phyloP scores from a whole-genome alignment of 1,284 basidiomycete species.

The Cryptococcus sp. region DNA sequence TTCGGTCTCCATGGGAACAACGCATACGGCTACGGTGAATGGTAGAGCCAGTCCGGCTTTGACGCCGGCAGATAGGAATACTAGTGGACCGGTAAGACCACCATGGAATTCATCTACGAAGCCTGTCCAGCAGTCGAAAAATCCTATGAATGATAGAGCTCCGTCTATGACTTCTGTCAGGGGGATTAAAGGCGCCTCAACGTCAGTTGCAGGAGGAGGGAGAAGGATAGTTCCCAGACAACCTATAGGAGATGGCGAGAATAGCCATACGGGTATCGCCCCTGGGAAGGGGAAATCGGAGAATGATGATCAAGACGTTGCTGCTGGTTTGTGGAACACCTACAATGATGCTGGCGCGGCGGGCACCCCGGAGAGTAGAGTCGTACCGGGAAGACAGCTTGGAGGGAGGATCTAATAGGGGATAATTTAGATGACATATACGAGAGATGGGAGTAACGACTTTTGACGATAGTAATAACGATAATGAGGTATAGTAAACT shows the following conservation, averaged over 20 bases:
- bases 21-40: neutral
- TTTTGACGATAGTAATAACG: neutral
- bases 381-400: neutral
- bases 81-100: neutral
- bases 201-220: neutral
- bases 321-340: conserved; percentile 5
- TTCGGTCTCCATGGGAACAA: too few species aligned
- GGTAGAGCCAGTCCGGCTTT: neutral
- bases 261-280: neutral
- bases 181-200: neutral
- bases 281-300: neutral
- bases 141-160: neutral
- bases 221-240: neutral
- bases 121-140: neutral
- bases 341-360: conserved; percentile 4
- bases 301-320: neutral
- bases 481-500: neutral
- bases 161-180: neutral
- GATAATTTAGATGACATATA: neutral
- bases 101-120: neutral
- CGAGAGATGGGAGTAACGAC: neutral
- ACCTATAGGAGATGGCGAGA: neutral
- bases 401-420: conserved; percentile 7
- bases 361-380: conserved; percentile 2
- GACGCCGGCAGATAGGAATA: conserved; percentile 3